phyloP scores from a whole-genome alignment of 2,329 filamentous ascomycete genomes.

The Cercospora sojina region DNA sequence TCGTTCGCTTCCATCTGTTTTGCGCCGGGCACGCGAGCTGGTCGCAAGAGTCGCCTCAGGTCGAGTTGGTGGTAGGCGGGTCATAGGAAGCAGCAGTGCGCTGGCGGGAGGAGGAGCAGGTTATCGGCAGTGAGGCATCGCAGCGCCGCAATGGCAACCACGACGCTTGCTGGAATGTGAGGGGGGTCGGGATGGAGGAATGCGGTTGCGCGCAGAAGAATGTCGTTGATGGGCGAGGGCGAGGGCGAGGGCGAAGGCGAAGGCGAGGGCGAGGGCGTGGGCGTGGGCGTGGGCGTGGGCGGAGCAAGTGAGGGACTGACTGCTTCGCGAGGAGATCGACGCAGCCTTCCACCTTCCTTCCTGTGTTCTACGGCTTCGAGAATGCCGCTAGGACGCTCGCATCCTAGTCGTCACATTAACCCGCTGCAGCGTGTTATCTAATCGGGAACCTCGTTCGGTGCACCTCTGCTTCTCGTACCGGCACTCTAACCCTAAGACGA shows the following conservation, averaged over 20 bases:
- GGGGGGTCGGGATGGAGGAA: conserved; percentile 13
- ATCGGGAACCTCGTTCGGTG: background rate
- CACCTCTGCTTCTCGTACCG: too few species aligned
- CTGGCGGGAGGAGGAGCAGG: conserved; percentile 12
- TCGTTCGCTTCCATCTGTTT: conserved; percentile 35
- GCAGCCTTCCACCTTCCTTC: background rate
- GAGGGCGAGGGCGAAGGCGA: background rate
- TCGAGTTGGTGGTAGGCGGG: background rate
- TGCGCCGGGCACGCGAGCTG: conserved; percentile 15
- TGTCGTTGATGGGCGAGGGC: background rate
- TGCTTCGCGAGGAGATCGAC: background rate
- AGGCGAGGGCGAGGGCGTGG: background rate
- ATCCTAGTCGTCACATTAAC: background rate
- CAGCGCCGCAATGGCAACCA: conserved; percentile 15
- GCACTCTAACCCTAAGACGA: too few species aligned
- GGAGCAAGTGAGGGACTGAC: background rate
- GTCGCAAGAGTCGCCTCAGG: background rate
- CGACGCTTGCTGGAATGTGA: conserved; percentile 13
- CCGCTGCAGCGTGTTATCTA: background rate
- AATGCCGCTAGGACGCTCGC: background rate
- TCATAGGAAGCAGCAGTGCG: background rate
- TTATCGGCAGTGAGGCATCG: conserved; percentile 11
- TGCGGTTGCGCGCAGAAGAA: background rate
- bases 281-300: background rate
- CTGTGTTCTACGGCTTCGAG: background rate